Conservation (phyloP, 2,329 filamentous ascomycete species). For the Samsoniella hepiali region DNA sequence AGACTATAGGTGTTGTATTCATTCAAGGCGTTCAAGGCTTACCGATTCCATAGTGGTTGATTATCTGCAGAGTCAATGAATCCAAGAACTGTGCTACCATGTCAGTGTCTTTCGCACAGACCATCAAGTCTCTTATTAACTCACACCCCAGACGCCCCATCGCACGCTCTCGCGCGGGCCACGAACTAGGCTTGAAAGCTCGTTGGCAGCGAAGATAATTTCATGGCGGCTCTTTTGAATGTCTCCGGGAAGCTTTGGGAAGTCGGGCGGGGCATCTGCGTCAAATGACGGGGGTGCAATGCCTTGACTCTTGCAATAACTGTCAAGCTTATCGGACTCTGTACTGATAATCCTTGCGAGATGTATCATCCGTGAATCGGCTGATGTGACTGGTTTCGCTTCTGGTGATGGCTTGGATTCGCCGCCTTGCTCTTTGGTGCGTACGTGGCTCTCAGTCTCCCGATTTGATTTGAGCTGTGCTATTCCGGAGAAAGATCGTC, state of each 20-base stretch:
- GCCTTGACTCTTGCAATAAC: conserved; percentile 42
- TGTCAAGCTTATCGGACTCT: conserved; percentile 49
- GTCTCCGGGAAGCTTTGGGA: conserved; percentile 45
- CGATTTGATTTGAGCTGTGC: conserved; percentile 3
- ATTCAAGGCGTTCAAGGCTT: conserved; percentile 18
- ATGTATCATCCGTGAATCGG: conserved; percentile 39
- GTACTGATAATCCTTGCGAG: conserved; percentile 46
- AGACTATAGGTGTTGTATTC: conserved; percentile 8
- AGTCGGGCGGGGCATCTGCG: conserved; percentile 42
- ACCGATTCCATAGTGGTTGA: conserved; percentile 52
- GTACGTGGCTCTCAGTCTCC: background rate
- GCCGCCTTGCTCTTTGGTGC: background rate
- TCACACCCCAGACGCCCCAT: conserved; percentile 51
- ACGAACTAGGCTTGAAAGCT: conserved; percentile 45
- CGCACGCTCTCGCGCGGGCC: conserved; percentile 50
- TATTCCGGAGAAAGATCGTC: conserved; percentile 14
- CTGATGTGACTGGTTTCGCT: conserved; percentile 14
- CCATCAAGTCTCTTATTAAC: conserved; percentile 26
- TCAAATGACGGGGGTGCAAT: conserved; percentile 45
- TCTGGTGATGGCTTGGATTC: conserved; percentile 8
- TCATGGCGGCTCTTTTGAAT: conserved; percentile 44
- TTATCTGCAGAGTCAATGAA: conserved; percentile 46
- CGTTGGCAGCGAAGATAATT: conserved; percentile 47
- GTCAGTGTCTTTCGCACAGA: background rate
- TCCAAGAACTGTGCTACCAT: conserved; percentile 42